Base-by-base conservation (phyloP, 441 rosid species). In the Erysimum cheiri region DNA sequence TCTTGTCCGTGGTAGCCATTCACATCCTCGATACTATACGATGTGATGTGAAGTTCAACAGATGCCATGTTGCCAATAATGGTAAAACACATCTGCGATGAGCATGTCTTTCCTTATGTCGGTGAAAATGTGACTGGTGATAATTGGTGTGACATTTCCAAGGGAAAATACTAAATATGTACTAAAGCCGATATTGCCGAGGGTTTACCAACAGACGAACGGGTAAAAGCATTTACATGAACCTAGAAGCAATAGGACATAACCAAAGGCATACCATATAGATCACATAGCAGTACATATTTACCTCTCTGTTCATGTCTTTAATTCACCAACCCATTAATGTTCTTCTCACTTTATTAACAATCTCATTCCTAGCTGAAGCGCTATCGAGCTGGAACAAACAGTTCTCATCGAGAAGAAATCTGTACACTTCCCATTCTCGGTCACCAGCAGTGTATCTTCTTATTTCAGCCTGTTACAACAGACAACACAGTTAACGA, bases 391-490 rank as follows among this genome's bases (percentile, higher is more conserved):
- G 53, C 50, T 80, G 77, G 53, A 72, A 80, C 71, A 26, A 70
- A 71, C 80, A 76, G 35, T 81, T 85, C 63, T 89, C 96, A 26
- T 87, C 90, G 68, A 86, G 73, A 67, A 91, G 96, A 82, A 87
- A 87, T 41, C 88, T 85, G 86, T 86, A 91, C 11, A 87, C 80
- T 80, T 91, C 97, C 97, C 93, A 89, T 75, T 87, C 93, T 12
- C 84, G 77, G 54, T 67, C 85, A 17, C 81, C 69, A 26, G 84
- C 53, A 3, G 87, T 81, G 68, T 80, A 72, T 47, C 93, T 81
- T 76, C 92, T 89, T 35, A 86, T 91, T 73, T 86, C 92, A 69
- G 97, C 97, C 96, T 91, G 67, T 35, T 33, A 60, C 4, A 11
- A 31, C 17, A 41, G 41, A 64, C 40, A 7, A 33, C n/a, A 33